Percentiles rank a stretch among this genome's conserved stretches.
phyloP scores from a whole-genome alignment of 352 stramenopile species.

The Globisporangium perplexum region DNA sequence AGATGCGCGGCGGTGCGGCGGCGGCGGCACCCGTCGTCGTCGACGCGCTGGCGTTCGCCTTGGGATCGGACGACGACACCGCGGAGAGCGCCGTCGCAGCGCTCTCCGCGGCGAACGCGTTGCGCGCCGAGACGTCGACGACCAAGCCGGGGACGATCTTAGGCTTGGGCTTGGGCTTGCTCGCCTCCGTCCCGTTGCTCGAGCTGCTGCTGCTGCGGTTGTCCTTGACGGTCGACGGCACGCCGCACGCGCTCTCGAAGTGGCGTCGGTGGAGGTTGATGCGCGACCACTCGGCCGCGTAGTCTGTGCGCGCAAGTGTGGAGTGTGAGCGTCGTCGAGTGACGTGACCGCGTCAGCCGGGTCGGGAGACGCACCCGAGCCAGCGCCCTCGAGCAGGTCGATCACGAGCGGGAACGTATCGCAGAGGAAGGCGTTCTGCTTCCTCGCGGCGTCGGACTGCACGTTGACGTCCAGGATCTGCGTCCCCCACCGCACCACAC shows the following conservation, averaged over 20 bases:
- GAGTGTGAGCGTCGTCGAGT: neutral
- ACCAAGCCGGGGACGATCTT: slow-evolving; percentile 1
- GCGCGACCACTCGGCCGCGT: slow-evolving; percentile 61
- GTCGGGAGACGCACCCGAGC: slow-evolving; percentile 29
- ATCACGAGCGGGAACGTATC: slow-evolving; percentile 55
- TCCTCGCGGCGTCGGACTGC: slow-evolving; percentile 52
- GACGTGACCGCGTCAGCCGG: too few relatives aligned
- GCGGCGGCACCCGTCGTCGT: slow-evolving; percentile 10
- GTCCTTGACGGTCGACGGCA: slow-evolving; percentile 46
- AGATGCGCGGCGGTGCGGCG: slow-evolving; percentile 13
- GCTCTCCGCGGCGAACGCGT: slow-evolving; percentile 12
- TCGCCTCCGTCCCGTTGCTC: neutral
- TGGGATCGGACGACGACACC: slow-evolving; percentile 2
- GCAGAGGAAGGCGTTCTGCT: slow-evolving; percentile 63
- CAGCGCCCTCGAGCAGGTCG: slow-evolving; percentile 56
- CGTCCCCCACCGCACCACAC: too few relatives aligned
- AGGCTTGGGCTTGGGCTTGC: slow-evolving; percentile 12
- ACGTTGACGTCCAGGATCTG: slow-evolving; percentile 72
- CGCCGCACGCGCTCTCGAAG: slow-evolving; percentile 72
- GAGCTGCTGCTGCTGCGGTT: slow-evolving; percentile 9
- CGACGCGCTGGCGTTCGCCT: slow-evolving; percentile 5
- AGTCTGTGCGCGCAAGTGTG: slow-evolving; percentile 26
- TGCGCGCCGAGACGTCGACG: slow-evolving; percentile 14
- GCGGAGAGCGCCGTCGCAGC: neutral
- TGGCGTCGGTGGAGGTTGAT: slow-evolving; percentile 75